Conservation (phyloP, 352 stramenopile genomes). For the Globisporangium iwayamae region DNA sequence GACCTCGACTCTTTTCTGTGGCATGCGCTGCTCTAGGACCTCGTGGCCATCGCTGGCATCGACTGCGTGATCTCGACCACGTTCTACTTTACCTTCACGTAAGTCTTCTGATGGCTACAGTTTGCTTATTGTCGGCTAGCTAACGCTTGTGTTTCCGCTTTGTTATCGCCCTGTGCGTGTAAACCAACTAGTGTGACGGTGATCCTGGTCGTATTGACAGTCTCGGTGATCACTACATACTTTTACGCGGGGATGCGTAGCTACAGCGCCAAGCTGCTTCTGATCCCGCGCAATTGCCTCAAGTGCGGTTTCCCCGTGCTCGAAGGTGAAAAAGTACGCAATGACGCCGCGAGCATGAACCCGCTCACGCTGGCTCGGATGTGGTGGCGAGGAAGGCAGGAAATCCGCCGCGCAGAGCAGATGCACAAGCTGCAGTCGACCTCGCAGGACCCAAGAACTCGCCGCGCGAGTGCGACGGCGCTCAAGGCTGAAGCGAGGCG, state of each 20-base stretch:
- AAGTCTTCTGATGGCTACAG: slow-evolving; percentile 1
- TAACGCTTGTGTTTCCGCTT: not conserved
- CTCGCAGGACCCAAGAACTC: slow-evolving; percentile 11
- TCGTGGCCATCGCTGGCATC: slow-evolving; percentile 66
- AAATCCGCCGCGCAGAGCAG: not conserved
- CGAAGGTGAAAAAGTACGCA: slow-evolving; percentile 44
- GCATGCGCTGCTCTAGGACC: slow-evolving; percentile 35
- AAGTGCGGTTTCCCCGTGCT: slow-evolving; percentile 59
- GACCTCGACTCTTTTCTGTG: too few relatives aligned
- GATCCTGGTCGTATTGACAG: slow-evolving; percentile 34
- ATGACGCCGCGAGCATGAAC: slow-evolving; percentile 57
- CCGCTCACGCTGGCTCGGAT: slow-evolving; percentile 32
- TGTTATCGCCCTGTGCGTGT: not conserved
- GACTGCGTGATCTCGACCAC: slow-evolving; percentile 72
- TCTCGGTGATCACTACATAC: slow-evolving; percentile 52
- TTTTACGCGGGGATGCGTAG: slow-evolving; percentile 64
- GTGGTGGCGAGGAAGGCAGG: slow-evolving; percentile 38
- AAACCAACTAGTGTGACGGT: slow-evolving; percentile 41
- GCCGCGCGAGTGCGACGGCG: not conserved
- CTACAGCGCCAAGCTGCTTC: slow-evolving; percentile 55
- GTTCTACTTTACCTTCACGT: slow-evolving; percentile 81
- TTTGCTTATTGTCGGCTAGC: not conserved
- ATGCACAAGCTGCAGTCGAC: not conserved
- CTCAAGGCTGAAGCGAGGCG: slow-evolving; percentile 29
- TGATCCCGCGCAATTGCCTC: slow-evolving; percentile 73